These are phyloP conservation scores for Lasiodiplodia gonubiensis DNA, from an alignment of 2,329 filamentous ascomycete species.

Conservation along the genomic window DNA sequence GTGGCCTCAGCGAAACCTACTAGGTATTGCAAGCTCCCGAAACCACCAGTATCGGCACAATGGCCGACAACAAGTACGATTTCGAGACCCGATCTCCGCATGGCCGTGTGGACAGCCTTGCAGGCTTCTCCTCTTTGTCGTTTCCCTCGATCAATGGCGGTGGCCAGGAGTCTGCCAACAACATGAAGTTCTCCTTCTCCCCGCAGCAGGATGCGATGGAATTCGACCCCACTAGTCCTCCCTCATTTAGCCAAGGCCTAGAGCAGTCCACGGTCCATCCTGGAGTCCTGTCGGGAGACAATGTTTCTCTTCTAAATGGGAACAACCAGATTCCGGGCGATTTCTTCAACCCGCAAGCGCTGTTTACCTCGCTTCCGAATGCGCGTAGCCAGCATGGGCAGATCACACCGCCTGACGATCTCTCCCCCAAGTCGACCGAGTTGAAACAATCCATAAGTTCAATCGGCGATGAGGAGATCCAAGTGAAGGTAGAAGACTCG, in stretches of 20 bases:
- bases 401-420: conserved; percentile 45
- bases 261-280: conserved; percentile 15
- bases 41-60: background rate
- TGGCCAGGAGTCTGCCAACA: background rate
- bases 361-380: background rate
- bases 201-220: background rate
- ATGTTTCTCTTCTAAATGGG: background rate
- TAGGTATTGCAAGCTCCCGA: background rate
- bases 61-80: background rate
- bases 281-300: background rate
- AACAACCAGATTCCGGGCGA: background rate
- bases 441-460: background rate
- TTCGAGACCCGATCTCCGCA: background rate
- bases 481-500: background rate
- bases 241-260: background rate
- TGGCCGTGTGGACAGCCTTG: conserved; percentile 14
- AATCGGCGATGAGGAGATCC: background rate
- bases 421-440: conserved; percentile 34
- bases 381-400: conserved; percentile 36
- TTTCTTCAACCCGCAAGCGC: background rate
- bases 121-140: background rate
- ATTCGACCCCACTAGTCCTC: background rate
- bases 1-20: background rate
- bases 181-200: conserved; percentile 11
- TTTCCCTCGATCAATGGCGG: background rate